Conservation (phyloP, 805 yeast species). For the Kluyveromyces lactis region DNA sequence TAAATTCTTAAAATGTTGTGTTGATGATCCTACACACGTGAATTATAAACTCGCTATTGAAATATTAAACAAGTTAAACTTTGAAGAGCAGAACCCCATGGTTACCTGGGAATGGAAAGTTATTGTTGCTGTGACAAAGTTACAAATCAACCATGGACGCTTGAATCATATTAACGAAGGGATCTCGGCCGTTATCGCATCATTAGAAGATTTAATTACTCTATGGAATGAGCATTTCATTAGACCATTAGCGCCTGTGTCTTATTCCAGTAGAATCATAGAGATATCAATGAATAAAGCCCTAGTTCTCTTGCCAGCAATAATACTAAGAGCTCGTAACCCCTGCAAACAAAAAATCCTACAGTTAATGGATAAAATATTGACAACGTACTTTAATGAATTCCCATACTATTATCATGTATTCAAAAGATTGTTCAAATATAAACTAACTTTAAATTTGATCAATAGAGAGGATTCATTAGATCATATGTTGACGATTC, state of each 20-base stretch:
- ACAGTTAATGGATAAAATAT: constrained; percentile 15
- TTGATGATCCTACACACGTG: constrained; percentile 5
- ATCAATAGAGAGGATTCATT: constrained; percentile 19
- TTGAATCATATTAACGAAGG: neutral
- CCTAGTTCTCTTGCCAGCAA: constrained; percentile 19
- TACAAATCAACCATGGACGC: constrained; percentile 1
- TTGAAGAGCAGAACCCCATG: constrained; percentile 2
- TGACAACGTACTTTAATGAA: constrained; percentile 25
- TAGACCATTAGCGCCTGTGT: constrained; percentile 14
- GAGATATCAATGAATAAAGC: constrained; percentile 21
- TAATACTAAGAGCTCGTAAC: constrained; percentile 17
- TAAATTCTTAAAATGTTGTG: constrained; percentile 1
- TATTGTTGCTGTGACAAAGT: neutral
- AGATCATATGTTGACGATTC: constrained; percentile 20
- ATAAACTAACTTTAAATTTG: constrained; percentile 20
- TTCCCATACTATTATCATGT: constrained; percentile 23
- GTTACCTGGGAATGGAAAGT: constrained; percentile 14
- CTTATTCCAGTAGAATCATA: constrained; percentile 23
- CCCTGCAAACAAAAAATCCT: constrained; percentile 3
- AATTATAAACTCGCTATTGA: neutral
- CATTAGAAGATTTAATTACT: constrained; percentile 14
- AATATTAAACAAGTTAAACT: constrained; percentile 2
- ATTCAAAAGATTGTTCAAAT: constrained; percentile 25
- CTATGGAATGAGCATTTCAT: constrained; percentile 15
- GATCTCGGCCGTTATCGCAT: constrained; percentile 3